phyloP scores from a whole-genome alignment of 1,139 yeast genomes.

The Suhomyces terraborum region DNA sequence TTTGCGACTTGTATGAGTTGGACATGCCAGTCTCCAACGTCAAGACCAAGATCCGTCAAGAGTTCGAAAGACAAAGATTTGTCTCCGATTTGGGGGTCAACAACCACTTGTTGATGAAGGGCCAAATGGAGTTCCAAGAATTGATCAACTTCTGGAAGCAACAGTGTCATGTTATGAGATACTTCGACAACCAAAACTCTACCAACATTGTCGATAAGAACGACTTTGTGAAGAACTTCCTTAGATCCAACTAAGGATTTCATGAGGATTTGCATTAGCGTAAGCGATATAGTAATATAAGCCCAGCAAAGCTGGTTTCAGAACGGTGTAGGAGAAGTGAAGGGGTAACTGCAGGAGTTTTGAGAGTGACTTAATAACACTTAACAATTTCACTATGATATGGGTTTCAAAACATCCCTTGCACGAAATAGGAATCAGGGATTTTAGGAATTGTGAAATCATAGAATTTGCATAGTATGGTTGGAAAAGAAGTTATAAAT shows the following conservation, averaged over 20 bases:
- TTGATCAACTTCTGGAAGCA: slow-evolving; percentile 90
- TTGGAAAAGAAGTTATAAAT: too few species aligned
- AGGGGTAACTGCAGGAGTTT: too few species aligned
- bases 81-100: slow-evolving; percentile 65
- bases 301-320: slow-evolving; percentile 4
- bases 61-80: slow-evolving; percentile 82
- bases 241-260: slow-evolving; percentile 42
- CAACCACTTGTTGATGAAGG: slow-evolving; percentile 75
- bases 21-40: slow-evolving; percentile 82
- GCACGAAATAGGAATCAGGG: too few species aligned
- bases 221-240: slow-evolving; percentile 69
- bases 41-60: slow-evolving; percentile 84
- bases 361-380: too few species aligned
- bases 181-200: slow-evolving; percentile 67
- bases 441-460: too few species aligned
- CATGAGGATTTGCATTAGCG: slow-evolving; percentile 10
- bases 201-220: slow-evolving; percentile 52
- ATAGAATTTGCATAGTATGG: too few species aligned
- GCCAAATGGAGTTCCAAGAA: slow-evolving; percentile 91
- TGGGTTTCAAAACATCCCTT: too few species aligned
- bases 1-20: slow-evolving; percentile 72
- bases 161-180: slow-evolving; percentile 81
- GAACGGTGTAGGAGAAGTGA: not conserved
- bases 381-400: too few species aligned
- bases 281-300: slow-evolving; percentile 6